Base-by-base conservation (phyloP, 2,329 filamentous ascomycete species). In the Colletotrichum tanaceti region DNA sequence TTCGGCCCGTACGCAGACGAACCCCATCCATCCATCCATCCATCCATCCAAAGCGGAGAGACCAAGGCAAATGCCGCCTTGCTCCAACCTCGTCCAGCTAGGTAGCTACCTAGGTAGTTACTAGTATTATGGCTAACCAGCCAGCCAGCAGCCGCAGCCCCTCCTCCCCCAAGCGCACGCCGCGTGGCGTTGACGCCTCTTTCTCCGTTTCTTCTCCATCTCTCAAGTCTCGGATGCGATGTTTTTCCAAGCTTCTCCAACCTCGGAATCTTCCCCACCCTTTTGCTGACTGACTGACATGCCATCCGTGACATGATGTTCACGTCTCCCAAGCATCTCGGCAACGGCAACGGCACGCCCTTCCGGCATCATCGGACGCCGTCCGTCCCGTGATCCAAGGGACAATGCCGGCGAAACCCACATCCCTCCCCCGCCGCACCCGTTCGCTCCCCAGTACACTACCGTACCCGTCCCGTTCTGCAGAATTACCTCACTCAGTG, bases 151-250 rank as follows among this genome's bases (percentile, higher is more conserved):
- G 47, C 14, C 24, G 28, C 47, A 58, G 47, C 14, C 24, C 7
- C 47, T 20, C 20, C 2, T 11, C 16, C 41, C 24, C n/a, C 41
- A 46, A 44, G 43, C 55, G 41, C 41, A 38, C 41, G 50, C 58
- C 49, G 63, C 63, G 63, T 66, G 63, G 63, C 63, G 62, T 65
- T 55, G 58, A n/a, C 63, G 35, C 63, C 58, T 49, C 35, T 20
- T 22, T 50, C 44, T 55, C 14, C 35, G n/a, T 13, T 44, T 24
- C 24, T 24, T 44, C 38, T 13, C 22, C 20, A 32, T 9, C 28
- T 32, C 28, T 32, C 1, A 9, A 22, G n/a, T 32, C 22, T 13
- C 22, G n/a, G n/a, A n/a, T n/a, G n/a, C n/a, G 10, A 5, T 16
- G 38, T 43, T 11, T 57, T 16, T 41, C 20, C n/a, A 28, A 28